phyloP scores from a whole-genome alignment of 1,139 yeast species.

The Protomyces lactucae-debilis region DNA sequence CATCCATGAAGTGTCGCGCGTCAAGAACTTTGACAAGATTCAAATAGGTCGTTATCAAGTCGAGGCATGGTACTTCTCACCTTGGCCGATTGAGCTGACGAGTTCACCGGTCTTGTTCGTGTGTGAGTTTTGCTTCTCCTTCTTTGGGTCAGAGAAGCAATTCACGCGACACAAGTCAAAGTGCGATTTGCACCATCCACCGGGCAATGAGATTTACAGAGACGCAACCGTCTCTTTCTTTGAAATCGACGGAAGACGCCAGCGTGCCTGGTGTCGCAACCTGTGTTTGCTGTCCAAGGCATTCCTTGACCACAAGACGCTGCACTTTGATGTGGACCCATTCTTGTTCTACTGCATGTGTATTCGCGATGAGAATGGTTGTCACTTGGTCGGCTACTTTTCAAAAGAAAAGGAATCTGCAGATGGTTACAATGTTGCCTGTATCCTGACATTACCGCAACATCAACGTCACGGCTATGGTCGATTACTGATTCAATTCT shows the following conservation, averaged over 20 bases:
- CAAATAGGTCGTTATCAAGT: constrained; percentile 86
- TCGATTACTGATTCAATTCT: constrained; percentile 81
- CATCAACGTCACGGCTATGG: constrained; percentile 96
- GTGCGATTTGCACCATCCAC: constrained; percentile 83
- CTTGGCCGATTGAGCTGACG: constrained; percentile 90
- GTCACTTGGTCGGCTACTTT: constrained; percentile 91
- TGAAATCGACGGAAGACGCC: constrained; percentile 94
- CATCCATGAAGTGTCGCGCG: constrained; percentile 78
- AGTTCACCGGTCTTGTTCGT: constrained; percentile 85
- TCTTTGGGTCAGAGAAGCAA: constrained; percentile 83
- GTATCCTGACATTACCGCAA: constrained; percentile 92
- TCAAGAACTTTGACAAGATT: constrained; percentile 69
- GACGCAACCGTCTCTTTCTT: constrained; percentile 79
- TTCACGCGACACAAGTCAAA: constrained; percentile 85
- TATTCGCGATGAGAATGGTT: constrained; percentile 77
- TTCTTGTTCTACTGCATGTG: constrained; percentile 95
- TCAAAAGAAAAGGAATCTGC: constrained; percentile 96
- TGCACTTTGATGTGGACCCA: constrained; percentile 96
- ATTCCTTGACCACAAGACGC: constrained; percentile 88
- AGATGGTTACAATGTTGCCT: constrained; percentile 93
- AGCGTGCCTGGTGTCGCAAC: constrained; percentile 92
- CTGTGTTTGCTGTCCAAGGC: constrained; percentile 80
- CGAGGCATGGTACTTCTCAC: constrained; percentile 98
- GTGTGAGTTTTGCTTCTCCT: constrained; percentile 84
- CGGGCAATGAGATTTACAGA: constrained; percentile 94